Evolutionary conservation across 441 rosid genomes (phyloP).

Genomic region (Lepidium campestre): DNA sequence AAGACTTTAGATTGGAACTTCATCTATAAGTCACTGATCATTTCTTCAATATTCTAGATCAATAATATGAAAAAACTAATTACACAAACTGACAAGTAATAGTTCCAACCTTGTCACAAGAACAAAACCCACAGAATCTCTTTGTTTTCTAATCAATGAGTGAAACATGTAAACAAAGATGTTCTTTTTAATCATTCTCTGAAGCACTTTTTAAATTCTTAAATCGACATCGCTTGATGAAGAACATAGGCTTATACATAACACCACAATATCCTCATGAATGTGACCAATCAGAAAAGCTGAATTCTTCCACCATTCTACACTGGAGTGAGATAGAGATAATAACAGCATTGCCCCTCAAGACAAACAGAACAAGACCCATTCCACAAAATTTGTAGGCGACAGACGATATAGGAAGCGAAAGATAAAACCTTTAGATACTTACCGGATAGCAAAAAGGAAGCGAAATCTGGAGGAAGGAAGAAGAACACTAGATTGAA

Average conservation of each 20-base stretch:
- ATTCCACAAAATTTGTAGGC: neutral
- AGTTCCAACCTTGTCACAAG: neutral
- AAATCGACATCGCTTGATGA: neutral
- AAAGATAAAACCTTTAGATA: neutral
- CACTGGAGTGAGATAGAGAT: neutral
- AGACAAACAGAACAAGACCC: neutral
- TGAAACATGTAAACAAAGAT: neutral
- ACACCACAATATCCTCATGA: neutral
- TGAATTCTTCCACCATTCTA: neutral
- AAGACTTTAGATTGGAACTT: neutral
- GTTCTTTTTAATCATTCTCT: neutral
- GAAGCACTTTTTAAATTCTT: neutral
- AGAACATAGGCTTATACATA: neutral
- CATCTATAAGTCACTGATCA: neutral
- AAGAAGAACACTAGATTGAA: slow-evolving; percentile 11
- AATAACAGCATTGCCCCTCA: neutral
- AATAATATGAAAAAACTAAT: neutral
- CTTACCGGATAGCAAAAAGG: slow-evolving; percentile 6
- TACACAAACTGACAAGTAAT: neutral
- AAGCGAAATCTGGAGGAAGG: slow-evolving; percentile 12
- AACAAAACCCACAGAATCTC: neutral
- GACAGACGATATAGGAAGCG: neutral
- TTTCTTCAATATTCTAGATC: neutral
- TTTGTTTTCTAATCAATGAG: neutral
- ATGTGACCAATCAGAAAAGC: neutral